Conservation (phyloP, 441 rosid genomes). For the Syzygium malaccense region DNA sequence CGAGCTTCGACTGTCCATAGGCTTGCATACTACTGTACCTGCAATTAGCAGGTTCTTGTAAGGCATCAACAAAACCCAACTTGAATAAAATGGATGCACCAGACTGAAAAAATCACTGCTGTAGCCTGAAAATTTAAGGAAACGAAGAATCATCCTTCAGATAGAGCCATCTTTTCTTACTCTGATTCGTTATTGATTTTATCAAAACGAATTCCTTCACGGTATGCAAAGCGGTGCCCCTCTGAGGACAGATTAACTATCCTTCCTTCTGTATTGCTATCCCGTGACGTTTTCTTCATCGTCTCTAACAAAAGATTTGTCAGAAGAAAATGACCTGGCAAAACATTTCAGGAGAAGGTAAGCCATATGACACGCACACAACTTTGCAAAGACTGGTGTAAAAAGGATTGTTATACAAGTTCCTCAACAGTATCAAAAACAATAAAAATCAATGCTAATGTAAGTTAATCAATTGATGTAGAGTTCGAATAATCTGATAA, state of each 20-base stretch:
- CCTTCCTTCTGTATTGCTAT: slow-evolving; percentile 8
- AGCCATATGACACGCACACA: background rate
- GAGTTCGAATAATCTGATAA: background rate
- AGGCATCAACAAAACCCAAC: background rate
- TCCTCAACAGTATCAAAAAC: background rate
- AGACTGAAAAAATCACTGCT: background rate
- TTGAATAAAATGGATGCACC: background rate
- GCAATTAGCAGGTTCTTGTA: background rate
- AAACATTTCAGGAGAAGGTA: background rate
- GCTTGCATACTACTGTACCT: slow-evolving; percentile 36
- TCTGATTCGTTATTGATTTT: slow-evolving; percentile 8
- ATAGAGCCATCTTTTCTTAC: background rate
- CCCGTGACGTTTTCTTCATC: slow-evolving; percentile 9
- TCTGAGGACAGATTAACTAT: slow-evolving; percentile 11
- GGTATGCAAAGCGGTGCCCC: slow-evolving; percentile 4
- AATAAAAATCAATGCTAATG: background rate
- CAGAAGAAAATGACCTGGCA: slow-evolving; percentile 13
- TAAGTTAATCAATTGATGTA: background rate
- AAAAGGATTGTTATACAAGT: background rate
- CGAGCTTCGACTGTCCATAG: slow-evolving; percentile 62
- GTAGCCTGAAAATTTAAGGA: background rate
- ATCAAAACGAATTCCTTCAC: slow-evolving; percentile 12
- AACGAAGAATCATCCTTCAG: background rate
- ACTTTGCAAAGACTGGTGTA: background rate
- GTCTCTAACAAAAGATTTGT: slow-evolving; percentile 11